These are phyloP conservation scores for Tylopilus vinaceipallidus DNA, from an alignment of 768 basidiomycete genomes.

Conservation along the genomic window DNA sequence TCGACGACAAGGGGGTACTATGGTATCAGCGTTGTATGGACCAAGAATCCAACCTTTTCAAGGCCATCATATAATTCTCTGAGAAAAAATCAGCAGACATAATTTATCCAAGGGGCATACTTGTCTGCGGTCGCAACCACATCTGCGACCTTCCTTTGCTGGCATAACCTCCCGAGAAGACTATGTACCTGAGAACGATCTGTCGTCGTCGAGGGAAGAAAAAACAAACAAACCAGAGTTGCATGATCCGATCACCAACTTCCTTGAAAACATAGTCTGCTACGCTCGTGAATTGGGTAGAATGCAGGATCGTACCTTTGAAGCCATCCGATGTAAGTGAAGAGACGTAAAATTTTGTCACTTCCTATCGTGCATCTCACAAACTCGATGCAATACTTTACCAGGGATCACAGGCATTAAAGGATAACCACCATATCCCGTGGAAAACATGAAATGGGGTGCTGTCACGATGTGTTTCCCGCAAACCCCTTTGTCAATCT, in stretches of 20 bases:
- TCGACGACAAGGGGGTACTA: conserved; percentile 24
- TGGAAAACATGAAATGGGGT: conserved; percentile 51
- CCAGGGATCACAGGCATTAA: conserved; percentile 38
- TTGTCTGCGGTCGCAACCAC: conserved; percentile 1
- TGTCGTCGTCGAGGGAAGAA: too few relatives aligned
- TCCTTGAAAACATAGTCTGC: conserved; percentile 52
- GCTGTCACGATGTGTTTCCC: conserved; percentile 29
- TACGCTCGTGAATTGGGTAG: conserved; percentile 44
- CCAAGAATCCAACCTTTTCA: conserved; percentile 32
- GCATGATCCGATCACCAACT: conserved; percentile 58
- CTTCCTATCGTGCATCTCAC: neutral
- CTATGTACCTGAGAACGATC: too few relatives aligned
- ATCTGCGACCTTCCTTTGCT: neutral
- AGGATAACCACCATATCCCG: conserved; percentile 44
- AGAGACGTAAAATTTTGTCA: too few relatives aligned
- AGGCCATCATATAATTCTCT: conserved; percentile 35
- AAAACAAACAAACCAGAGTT: conserved; percentile 40
- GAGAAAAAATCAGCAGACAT: neutral
- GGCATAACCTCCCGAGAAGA: conserved; percentile 2
- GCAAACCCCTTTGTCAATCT: conserved; percentile 30
- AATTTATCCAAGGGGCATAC: neutral
- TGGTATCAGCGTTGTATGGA: conserved; percentile 30
- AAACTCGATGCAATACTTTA: neutral
- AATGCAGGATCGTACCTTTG: conserved; percentile 32
- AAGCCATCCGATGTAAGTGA: neutral